These are phyloP conservation scores for Phytophthora pistaciae DNA, from an alignment of 352 stramenopile species.

Conservation along the genomic window DNA sequence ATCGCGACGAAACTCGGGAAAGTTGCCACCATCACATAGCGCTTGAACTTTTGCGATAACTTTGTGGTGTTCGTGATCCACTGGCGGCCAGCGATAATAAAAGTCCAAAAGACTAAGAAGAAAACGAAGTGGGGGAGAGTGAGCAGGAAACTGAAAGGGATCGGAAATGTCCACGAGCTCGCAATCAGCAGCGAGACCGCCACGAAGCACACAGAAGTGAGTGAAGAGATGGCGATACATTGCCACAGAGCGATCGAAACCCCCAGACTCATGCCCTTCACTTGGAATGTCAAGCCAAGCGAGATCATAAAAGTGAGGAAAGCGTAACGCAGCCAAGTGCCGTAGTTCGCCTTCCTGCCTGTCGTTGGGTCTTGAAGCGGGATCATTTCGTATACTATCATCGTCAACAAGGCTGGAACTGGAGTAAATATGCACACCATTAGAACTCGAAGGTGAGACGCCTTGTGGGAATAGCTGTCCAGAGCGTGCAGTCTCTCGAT, in stretches of 20 bases:
- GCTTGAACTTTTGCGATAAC: background rate
- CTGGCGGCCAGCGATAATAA: background rate
- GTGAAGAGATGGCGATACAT: background rate
- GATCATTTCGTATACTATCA: background rate
- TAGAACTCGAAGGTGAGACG: background rate
- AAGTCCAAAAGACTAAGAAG: background rate
- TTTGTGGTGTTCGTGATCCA: background rate
- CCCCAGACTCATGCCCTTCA: background rate
- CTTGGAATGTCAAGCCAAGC: background rate
- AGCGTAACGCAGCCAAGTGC: background rate
- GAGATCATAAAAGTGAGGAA: background rate
- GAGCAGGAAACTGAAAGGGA: background rate
- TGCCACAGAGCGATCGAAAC: background rate
- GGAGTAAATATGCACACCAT: background rate
- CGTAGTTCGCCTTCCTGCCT: background rate
- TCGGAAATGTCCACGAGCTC: background rate
- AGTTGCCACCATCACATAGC: background rate
- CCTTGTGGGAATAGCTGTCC: background rate
- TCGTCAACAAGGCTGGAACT: background rate
- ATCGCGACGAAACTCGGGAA: background rate
- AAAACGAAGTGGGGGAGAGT: conserved; percentile 1
- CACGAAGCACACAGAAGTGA: background rate
- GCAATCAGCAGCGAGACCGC: background rate
- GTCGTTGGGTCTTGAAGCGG: background rate
- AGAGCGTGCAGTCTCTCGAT: background rate